A percentile compares a stretch with the other conserved stretches of the same genome.
Evolutionary conservation across 805 yeast genomes (phyloP).

Genomic region (Ogataea degrootiae): DNA sequence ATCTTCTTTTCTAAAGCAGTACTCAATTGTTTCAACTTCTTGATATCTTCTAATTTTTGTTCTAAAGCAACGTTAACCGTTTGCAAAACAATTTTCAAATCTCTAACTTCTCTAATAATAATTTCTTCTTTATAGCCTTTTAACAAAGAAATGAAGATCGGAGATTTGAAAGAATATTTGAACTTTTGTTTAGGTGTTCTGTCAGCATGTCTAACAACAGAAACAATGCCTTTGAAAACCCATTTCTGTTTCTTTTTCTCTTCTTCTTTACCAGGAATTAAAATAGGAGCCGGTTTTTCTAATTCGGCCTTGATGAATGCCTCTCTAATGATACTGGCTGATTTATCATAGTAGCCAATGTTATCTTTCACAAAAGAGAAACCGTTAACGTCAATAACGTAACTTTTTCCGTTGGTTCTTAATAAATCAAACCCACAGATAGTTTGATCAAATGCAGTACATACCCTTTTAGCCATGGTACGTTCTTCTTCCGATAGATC

Average conservation of each 20-base stretch:
- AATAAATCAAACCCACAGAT: slow-evolving; percentile 95
- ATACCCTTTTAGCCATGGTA: slow-evolving; percentile 73
- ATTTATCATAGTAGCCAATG: slow-evolving; percentile 73
- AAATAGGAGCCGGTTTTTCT: slow-evolving; percentile 35
- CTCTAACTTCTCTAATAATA: slow-evolving; percentile 84
- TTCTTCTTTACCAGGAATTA: slow-evolving; percentile 34
- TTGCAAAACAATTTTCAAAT: slow-evolving; percentile 77
- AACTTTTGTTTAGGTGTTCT: slow-evolving; percentile 98
- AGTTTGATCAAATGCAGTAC: slow-evolving; percentile 77
- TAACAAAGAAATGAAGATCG: slow-evolving; percentile 75
- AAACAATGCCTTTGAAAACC: slow-evolving; percentile 91
- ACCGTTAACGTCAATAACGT: slow-evolving; percentile 96
- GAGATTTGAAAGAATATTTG: slow-evolving; percentile 89
- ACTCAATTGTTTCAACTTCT: slow-evolving; percentile 70
- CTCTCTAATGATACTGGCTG: slow-evolving; percentile 71
- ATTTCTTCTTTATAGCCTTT: slow-evolving; percentile 97
- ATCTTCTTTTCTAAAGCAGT: slow-evolving; percentile 85
- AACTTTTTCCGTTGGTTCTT: slow-evolving; percentile 82
- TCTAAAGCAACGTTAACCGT: slow-evolving; percentile 80
- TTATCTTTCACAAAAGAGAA: slow-evolving; percentile 97
- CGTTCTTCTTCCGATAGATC: slow-evolving; percentile 71
- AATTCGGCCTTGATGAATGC: slow-evolving; percentile 64
- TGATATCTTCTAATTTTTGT: slow-evolving; percentile 72
- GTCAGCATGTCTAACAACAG: slow-evolving; percentile 94
- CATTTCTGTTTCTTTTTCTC: slow-evolving; percentile 77